A percentile compares a stretch with the other conserved stretches of the same genome.
phyloP scores from a whole-genome alignment of 2,329 filamentous ascomycete species.

The Pseudogymnoascus sp. region DNA sequence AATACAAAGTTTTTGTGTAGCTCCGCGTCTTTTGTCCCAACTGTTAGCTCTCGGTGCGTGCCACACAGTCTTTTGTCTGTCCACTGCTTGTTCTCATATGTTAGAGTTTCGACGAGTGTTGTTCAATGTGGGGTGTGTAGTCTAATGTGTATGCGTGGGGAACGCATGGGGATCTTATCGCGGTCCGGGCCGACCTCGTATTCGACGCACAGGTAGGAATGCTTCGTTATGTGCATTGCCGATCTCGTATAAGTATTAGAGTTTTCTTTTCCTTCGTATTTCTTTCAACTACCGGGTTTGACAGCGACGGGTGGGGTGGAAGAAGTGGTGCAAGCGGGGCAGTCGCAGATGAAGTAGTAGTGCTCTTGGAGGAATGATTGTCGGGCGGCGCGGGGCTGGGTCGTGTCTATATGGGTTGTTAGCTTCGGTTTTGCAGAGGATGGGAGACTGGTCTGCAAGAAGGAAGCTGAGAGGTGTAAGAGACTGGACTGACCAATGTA shows the following conservation, averaged over 20 bases:
- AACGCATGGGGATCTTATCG: background rate
- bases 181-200: background rate
- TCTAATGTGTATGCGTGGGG: background rate
- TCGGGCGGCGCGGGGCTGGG: slow-evolving; percentile 25
- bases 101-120: background rate
- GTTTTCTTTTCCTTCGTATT: background rate
- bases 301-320: background rate
- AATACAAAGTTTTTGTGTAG: background rate
- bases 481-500: slow-evolving; percentile 7
- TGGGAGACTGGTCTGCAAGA: background rate
- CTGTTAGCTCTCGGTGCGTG: background rate
- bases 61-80: background rate
- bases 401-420: slow-evolving; percentile 26
- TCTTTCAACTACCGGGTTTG: background rate
- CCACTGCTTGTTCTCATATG: background rate
- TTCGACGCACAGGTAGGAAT: background rate
- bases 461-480: background rate
- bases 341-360: slow-evolving; percentile 34
- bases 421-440: background rate
- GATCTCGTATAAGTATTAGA: background rate
- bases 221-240: background rate
- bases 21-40: background rate
- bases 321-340: slow-evolving; percentile 26
- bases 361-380: slow-evolving; percentile 26
- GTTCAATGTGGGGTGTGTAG: background rate